Conservation (phyloP, 2,329 filamentous ascomycete genomes). For the Rhynchosporium graminicola region DNA sequence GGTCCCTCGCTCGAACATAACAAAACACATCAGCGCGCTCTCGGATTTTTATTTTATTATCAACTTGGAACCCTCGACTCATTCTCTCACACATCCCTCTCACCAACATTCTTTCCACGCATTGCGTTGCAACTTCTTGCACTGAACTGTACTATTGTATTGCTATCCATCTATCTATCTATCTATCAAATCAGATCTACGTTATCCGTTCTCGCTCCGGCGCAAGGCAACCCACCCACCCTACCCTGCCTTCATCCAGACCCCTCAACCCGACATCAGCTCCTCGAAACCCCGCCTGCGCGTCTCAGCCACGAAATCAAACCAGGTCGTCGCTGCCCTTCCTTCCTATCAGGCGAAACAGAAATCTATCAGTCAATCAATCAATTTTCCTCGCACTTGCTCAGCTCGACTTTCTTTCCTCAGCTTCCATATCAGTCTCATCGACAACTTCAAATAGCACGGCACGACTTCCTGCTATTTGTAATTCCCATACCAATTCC, state of each 20-base stretch:
- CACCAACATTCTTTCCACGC: background rate
- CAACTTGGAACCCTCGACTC: background rate
- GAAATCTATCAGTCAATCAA: slow-evolving; percentile 6
- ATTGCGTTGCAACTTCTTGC: background rate
- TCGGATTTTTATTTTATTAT: slow-evolving; percentile 1
- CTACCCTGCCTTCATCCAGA: slow-evolving; percentile 13
- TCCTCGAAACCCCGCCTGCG: slow-evolving; percentile 26
- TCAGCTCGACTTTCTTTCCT: slow-evolving; percentile 22
- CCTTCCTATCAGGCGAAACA: slow-evolving; percentile 22
- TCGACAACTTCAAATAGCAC: slow-evolving; percentile 1
- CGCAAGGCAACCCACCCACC: slow-evolving; percentile 20
- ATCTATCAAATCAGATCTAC: background rate
- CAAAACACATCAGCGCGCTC: slow-evolving; percentile 1
- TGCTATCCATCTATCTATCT: background rate
- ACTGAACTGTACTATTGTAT: background rate
- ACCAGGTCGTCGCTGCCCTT: slow-evolving; percentile 16
- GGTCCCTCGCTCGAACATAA: background rate
- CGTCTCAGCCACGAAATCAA: slow-evolving; percentile 20
- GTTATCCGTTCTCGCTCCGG: slow-evolving; percentile 9
- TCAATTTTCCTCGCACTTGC: slow-evolving; percentile 20
- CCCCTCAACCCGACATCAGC: slow-evolving; percentile 13
- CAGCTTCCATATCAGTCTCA: background rate
- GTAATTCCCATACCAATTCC: background rate
- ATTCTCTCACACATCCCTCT: background rate
- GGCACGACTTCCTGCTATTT: slow-evolving; percentile 16